A percentile compares a stretch with the other conserved stretches of the same genome.
Evolutionary conservation across 768 basidiomycete species (phyloP).

Genomic region (Mycena amicta): DNA sequence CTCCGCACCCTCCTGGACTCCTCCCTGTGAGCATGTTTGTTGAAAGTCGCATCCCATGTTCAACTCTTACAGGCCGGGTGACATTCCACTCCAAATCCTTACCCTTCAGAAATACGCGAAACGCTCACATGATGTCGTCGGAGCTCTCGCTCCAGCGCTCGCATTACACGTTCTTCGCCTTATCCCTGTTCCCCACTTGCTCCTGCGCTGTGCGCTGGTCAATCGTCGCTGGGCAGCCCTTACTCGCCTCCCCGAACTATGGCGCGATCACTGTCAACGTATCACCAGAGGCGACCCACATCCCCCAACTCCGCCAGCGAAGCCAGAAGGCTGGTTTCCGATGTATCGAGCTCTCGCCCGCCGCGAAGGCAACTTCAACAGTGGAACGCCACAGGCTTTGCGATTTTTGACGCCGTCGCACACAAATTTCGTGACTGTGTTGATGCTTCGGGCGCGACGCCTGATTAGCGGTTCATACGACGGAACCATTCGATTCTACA

Average conservation of each 20-base stretch:
- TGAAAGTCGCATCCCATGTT: conserved; percentile 33
- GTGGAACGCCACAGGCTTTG: conserved; percentile 74
- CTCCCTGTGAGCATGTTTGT: conserved; percentile 4
- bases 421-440: conserved; percentile 84
- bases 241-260: conserved; percentile 68
- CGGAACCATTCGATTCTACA: conserved; percentile 92
- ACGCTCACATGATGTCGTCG: conserved; percentile 82
- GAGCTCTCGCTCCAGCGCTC: conserved; percentile 66
- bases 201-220: conserved; percentile 37
- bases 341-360: conserved; percentile 82
- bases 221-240: conserved; percentile 45
- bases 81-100: conserved; percentile 81
- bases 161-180: conserved; percentile 64
- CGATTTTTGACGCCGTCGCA: conserved; percentile 77
- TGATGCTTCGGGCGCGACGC: conserved; percentile 74
- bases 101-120: conserved; percentile 82
- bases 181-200: conserved; percentile 30
- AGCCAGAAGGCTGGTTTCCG: conserved; percentile 74
- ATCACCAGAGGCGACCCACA: conserved; percentile 75
- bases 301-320: conserved; percentile 61
- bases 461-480: conserved; percentile 91
- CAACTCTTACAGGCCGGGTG: conserved; percentile 74
- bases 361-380: conserved; percentile 81
- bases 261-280: conserved; percentile 74
- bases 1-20: conserved; percentile 17